Base-by-base conservation (phyloP, 2,329 filamentous ascomycete species). In the Stachybotrys chlorohalonatus region DNA sequence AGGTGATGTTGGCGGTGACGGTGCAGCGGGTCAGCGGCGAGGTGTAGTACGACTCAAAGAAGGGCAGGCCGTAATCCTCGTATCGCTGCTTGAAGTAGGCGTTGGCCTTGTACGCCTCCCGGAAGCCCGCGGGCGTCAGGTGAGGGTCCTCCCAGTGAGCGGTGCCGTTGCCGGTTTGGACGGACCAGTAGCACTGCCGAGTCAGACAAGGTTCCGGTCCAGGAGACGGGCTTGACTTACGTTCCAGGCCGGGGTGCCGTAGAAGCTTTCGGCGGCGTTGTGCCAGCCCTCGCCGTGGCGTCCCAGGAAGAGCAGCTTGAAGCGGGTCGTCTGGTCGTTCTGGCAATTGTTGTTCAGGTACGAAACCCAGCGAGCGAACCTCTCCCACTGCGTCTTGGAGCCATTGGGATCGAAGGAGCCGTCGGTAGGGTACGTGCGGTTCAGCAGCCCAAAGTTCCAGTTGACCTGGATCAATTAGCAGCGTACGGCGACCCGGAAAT, bases 271-370 rank as follows among this genome's bases (percentile, higher is more conserved):
- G 13, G 85, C 85, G 7, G 75, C 76, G 59, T 84, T 84, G 59
- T 84, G 80, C 60, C 73, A 82, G 11, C 86, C 86, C 68, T 90
- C 79, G 24, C 86, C 87, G 63, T 90, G 87, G 46, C 87, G 81
- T 3, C 81, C 85, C 66, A 88, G 75, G 67, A 85, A 85, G 32
- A 90, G 65, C 9, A 90, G 74, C 62, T 86, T 85, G 72, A 87
- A 89, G 32, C 75, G 70, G 13, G 78, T 75, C 51, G 73, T 75
- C 9, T 68, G 65, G n/a, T 75, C 65, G 4, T 65, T 62, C 36
- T 54, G 52, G 53, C 68, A 67, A 31, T 65, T 60, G 11, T 59
- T 57, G 69, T 85, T 85, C 45, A 89, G 66, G 30, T 73, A 69
- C 17, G 73, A 63, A 31, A 89, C 75, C 62, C 84, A 83, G 56